Evolutionary conservation across 2,329 filamentous ascomycete species (phyloP), one percentile per base, ranked within the genome.

Genomic region (Nigrospora oryzae): DNA sequence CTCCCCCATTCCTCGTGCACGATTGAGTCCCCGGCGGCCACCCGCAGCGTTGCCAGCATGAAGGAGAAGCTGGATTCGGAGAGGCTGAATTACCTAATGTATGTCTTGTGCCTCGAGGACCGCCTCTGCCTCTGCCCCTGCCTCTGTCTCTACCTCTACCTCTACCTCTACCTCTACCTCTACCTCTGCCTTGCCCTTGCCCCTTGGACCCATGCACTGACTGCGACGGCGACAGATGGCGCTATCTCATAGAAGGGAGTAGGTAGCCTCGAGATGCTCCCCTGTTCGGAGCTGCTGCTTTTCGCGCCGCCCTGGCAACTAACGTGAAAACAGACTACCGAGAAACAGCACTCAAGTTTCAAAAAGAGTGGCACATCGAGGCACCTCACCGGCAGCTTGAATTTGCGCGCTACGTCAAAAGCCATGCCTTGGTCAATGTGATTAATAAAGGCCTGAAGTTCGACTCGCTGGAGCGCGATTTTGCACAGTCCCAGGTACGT

Each of bases 51-150:
- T 50, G 31, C 53, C 53, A 63, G 56, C 57, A 80, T 79, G 75
- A 80, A 79, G 69, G 77, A 81, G 68, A 71, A 72, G 60, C 71
- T 84, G 58, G 75, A 81, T 72, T 81, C 77, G 53, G 74, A 83
- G 64, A 73, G 77, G 70, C 70, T 83, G 73, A 84, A 83, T 70
- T 83, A 79, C 72, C 73, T 84, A 63, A 73, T 84, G 39, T 33
- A 41, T 41, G 39, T 41, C 39, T 41, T 28, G 23, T 28, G 23
- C 23, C 23, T 28, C 23, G 23, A 28, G 23, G 23, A 7, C 23
- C 23, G 23, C 23, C 23, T 4, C 19, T 6, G 23, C 34, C 34
- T 5, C 34, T 4, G 34, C 34, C 23, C 10, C 23, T 10, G 8
- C 23, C 23, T 28, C 23, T 2, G 16, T 28, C 15, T 17, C 16